phyloP scores from a whole-genome alignment of 164 flowering plant genomes.

The Vitis cinerea region DNA sequence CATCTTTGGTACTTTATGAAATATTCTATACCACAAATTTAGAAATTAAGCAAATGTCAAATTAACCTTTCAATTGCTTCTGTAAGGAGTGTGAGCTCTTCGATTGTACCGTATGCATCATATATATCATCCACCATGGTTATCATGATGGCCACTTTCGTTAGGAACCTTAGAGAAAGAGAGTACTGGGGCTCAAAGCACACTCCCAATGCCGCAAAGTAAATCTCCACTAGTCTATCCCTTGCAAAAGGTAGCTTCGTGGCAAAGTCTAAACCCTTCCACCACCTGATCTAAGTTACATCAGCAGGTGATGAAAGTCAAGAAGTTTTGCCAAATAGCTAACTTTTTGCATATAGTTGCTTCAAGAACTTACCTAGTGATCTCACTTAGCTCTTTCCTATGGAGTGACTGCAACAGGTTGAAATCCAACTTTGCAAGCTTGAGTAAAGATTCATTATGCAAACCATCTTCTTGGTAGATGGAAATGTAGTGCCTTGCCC shows the following conservation, averaged over 20 bases:
- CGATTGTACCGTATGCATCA: constrained; percentile 22
- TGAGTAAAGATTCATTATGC: too few relatives aligned
- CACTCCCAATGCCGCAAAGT: constrained; percentile 33
- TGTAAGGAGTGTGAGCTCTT: constrained; percentile 27
- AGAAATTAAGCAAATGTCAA: too few relatives aligned
- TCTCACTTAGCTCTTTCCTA: too few relatives aligned
- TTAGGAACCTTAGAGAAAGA: constrained; percentile 3
- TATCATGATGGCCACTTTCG: constrained; percentile 17
- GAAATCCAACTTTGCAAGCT: background rate
- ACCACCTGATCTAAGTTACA: constrained; percentile 27
- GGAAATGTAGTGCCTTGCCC: background rate
- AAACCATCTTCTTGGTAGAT: background rate
- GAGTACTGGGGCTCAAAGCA: constrained; percentile 33
- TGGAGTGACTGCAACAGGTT: too few relatives aligned
- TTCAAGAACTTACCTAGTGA: too few relatives aligned
- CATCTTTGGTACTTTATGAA: background rate
- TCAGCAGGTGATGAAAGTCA: too few relatives aligned
- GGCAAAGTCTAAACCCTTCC: constrained; percentile 32
- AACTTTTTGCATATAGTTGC: too few relatives aligned
- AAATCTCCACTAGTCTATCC: constrained; percentile 40
- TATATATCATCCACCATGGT: constrained; percentile 26
- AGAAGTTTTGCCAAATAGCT: too few relatives aligned
- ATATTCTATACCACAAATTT: too few relatives aligned
- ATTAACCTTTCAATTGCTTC: constrained; percentile 16
- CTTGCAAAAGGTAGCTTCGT: constrained; percentile 34